Evolutionary conservation across 2,329 filamentous ascomycete species (phyloP), one percentile per base, ranked within the genome.

Genomic region (Pseudogymnoascus sp.): DNA sequence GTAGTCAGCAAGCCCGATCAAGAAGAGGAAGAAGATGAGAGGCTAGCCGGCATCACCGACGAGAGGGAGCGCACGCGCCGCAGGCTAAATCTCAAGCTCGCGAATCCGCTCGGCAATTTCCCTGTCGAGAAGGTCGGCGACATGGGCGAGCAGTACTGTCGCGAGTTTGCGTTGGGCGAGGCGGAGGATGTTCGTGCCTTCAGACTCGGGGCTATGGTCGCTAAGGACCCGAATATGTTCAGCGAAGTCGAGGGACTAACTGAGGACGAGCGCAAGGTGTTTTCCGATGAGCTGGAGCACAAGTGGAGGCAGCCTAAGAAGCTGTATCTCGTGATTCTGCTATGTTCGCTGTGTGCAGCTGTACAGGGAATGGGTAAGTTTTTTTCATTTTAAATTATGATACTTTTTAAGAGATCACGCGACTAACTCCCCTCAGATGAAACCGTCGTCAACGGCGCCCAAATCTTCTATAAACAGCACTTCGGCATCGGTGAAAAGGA

Each of bases 271-370:
- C 79, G 78, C 42, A 75, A 78, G 1, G 77, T 83, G 4, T 74
- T 91, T 40, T 77, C 81, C 10, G 78, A 81, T 16, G 89, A 92
- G 70, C 79, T 82, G 42, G 82, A 81, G 0, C 81, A 89, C 70
- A 86, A 84, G 65, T 91, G 89, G 89, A 82, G 81, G 5, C 88
- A 91, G 69, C 87, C 88, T 0, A 77, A 73, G 66, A 82, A 83
- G 72, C 79, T 90, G 59, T 89, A 89, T 72, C 78, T 85, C 61
- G 80, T 90, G 6, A 84, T 91, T 66, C 71, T 86, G 64, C 78
- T 87, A 37, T 89, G 86, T 69, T 88, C 85, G n/a, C 78, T 84
- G 18, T 87, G 83, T 46, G 88, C 88, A 14, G 86, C 86, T 23
- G 88, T 90, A 0, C 88, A 90, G 70, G 87, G 87, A 69, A 88